Percentiles rank a stretch among this genome's conserved stretches.
Evolutionary conservation across 2,329 filamentous ascomycete genomes (phyloP).

Genomic region (Graphilbum sp.): DNA sequence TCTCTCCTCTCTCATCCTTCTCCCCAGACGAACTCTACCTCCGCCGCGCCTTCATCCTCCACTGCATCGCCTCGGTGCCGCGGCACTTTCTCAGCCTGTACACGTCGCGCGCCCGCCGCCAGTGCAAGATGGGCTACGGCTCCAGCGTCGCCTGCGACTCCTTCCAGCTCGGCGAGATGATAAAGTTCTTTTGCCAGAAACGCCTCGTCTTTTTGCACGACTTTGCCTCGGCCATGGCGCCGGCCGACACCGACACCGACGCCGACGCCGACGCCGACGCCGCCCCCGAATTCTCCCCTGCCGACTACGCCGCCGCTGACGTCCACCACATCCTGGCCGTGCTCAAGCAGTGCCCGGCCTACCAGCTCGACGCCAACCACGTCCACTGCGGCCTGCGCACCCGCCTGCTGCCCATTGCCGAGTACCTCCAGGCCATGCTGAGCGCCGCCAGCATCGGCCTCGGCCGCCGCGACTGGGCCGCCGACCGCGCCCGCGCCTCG

Average conservation of each 20-base stretch:
- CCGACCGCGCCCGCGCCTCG: constrained; percentile 15
- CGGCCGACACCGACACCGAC: too few relatives aligned
- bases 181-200: constrained; percentile 50
- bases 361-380: constrained; percentile 61
- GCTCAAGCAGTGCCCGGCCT: constrained; percentile 50
- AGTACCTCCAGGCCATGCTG: constrained; percentile 44
- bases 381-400: constrained; percentile 55
- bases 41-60: constrained; percentile 49
- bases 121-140: constrained; percentile 62
- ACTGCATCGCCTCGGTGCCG: constrained; percentile 53
- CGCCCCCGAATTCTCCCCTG: too few relatives aligned
- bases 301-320: constrained; percentile 25
- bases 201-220: constrained; percentile 43
- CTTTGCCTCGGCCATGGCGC: constrained; percentile 26
- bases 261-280: background rate
- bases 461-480: constrained; percentile 28
- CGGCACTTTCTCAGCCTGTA: constrained; percentile 52
- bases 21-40: constrained; percentile 36
- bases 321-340: constrained; percentile 42
- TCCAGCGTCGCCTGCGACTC: constrained; percentile 56
- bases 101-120: constrained; percentile 42
- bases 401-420: constrained; percentile 47
- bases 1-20: too few relatives aligned
- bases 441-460: constrained; percentile 28
- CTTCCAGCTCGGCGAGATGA: constrained; percentile 63